Evolutionary conservation across 306 rosid species (phyloP).

Genomic region (Luffa aegyptiaca): DNA sequence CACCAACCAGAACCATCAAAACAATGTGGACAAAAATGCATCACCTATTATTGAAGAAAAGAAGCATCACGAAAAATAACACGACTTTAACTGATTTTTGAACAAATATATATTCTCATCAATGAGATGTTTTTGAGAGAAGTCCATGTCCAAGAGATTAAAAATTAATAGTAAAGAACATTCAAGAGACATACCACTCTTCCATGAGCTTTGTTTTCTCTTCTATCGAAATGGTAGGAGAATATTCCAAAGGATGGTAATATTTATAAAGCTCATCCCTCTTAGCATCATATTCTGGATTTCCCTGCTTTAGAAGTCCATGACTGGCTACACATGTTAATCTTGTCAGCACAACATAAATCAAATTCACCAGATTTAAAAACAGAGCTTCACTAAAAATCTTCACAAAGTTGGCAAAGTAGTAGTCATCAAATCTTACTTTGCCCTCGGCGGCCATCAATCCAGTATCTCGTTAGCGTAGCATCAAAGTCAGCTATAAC

Average conservation of each 20-base stretch:
- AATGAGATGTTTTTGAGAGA: neutral
- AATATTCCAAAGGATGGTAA: conserved; percentile 85
- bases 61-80: neutral
- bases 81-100: neutral
- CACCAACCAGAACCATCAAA: neutral
- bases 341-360: conserved; percentile 14
- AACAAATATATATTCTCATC: neutral
- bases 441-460: conserved; percentile 74
- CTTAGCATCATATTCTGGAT: conserved; percentile 62
- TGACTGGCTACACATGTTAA: conserved; percentile 51
- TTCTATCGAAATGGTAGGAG: conserved; percentile 52
- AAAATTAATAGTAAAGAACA: neutral
- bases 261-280: conserved; percentile 55
- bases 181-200: conserved; percentile 49
- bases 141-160: neutral
- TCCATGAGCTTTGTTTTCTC: conserved; percentile 91
- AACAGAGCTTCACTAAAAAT: neutral
- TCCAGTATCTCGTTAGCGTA: conserved; percentile 58
- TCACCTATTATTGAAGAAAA: neutral
- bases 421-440: conserved; percentile 29
- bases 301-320: conserved; percentile 74
- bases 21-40: neutral
- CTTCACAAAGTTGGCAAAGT: neutral
- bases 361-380: neutral
- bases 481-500: conserved; percentile 94